Percentiles rank a stretch among this genome's conserved stretches.
These are phyloP conservation scores for Ophiorrhiza pumila DNA, from an alignment of 257 asterid species.

Conservation along the genomic window DNA sequence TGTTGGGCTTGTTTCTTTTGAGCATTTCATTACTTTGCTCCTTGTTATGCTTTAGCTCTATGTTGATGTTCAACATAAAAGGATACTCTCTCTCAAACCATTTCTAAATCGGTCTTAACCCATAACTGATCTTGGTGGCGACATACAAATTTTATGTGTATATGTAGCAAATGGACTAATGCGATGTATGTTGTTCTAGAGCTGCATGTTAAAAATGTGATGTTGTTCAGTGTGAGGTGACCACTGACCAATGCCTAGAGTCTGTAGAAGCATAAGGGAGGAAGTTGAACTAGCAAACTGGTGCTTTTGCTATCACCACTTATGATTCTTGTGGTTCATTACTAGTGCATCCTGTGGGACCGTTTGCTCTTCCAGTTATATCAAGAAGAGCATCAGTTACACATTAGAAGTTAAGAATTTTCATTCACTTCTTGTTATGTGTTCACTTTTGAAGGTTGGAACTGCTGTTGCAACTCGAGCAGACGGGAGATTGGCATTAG, in stretches of 20 bases:
- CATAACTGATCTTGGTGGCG: too few species aligned
- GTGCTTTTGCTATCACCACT: neutral
- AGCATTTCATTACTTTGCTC: neutral
- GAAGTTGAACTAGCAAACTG: neutral
- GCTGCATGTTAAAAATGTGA: neutral
- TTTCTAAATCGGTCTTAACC: too few species aligned
- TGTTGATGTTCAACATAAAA: neutral
- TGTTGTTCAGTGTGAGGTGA: neutral
- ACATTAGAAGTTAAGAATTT: neutral
- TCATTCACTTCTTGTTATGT: neutral
- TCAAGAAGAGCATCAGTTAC: neutral
- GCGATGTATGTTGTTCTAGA: neutral
- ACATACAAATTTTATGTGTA: neutral
- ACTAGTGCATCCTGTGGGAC: neutral
- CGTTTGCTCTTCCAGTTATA: neutral
- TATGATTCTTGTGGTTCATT: neutral
- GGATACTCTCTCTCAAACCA: neutral
- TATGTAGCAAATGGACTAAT: neutral
- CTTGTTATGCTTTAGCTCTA: neutral
- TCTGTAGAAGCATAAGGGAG: neutral
- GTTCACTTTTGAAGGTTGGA: conserved; percentile 54
- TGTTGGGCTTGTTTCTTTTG: neutral
- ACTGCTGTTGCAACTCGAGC: conserved; percentile 77
- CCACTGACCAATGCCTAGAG: neutral
- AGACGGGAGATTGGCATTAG: conserved; percentile 89